These are phyloP conservation scores for Populus deltoides DNA, from an alignment of 345 rosid genomes.

Conservation along the genomic window DNA sequence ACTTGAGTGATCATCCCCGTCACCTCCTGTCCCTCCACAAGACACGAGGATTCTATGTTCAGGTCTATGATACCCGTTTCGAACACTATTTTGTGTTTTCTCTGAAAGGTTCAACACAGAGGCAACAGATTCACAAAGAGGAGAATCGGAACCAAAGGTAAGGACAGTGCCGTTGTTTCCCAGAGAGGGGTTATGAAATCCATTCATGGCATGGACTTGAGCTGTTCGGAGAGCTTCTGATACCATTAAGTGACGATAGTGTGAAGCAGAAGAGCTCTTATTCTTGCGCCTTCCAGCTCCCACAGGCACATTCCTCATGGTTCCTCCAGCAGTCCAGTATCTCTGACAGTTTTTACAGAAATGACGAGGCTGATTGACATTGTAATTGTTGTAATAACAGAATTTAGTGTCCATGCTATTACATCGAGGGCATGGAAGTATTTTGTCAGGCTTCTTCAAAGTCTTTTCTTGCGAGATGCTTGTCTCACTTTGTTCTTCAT, in stretches of 20 bases:
- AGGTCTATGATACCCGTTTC: slow-evolving; percentile 25
- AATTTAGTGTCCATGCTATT: slow-evolving; percentile 37
- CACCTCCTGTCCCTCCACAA: slow-evolving; percentile 16
- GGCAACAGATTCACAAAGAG: slow-evolving; percentile 15
- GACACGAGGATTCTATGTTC: slow-evolving; percentile 16
- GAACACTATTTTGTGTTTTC: slow-evolving; percentile 15
- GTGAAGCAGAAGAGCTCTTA: slow-evolving; percentile 23
- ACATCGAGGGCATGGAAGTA: slow-evolving; percentile 30
- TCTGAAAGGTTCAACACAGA: slow-evolving; percentile 19
- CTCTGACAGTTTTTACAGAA: slow-evolving; percentile 35
- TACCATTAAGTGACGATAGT: slow-evolving; percentile 21
- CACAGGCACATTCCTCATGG: slow-evolving; percentile 35
- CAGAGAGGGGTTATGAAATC: slow-evolving; percentile 3
- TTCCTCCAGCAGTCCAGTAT: slow-evolving; percentile 37
- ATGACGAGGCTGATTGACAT: slow-evolving; percentile 35
- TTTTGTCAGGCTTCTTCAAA: slow-evolving; percentile 28
- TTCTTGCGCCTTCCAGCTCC: slow-evolving; percentile 35
- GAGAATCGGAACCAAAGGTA: slow-evolving; percentile 19
- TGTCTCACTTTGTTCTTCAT: slow-evolving; percentile 44
- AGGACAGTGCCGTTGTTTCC: slow-evolving; percentile 14
- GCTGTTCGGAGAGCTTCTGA: slow-evolving; percentile 38
- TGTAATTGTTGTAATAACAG: slow-evolving; percentile 35
- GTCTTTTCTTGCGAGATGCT: slow-evolving; percentile 39
- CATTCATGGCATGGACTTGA: slow-evolving; percentile 17
- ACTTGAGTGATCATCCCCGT: slow-evolving; percentile 19